These are phyloP conservation scores for Colletotrichum cereale DNA, from an alignment of 2,329 filamentous ascomycete species.

Conservation along the genomic window DNA sequence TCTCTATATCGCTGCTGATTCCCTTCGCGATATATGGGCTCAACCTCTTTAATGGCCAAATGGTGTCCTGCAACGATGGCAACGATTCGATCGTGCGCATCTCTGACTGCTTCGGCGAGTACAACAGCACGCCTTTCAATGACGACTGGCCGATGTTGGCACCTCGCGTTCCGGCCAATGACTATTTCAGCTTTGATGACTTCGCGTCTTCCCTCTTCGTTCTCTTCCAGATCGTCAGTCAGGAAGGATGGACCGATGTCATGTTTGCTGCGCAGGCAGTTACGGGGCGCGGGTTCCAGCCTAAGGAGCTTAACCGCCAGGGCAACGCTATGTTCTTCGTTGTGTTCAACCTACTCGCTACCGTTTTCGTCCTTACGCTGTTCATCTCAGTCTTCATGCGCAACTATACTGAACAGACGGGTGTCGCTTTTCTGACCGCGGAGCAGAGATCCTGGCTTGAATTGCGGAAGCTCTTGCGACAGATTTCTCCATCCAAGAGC, in stretches of 20 bases:
- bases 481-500: slow-evolving; percentile 94
- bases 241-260: slow-evolving; percentile 98
- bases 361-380: slow-evolving; percentile 95
- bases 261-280: slow-evolving; percentile 87
- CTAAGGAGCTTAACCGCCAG: slow-evolving; percentile 74
- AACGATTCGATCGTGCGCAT: slow-evolving; percentile 69
- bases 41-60: slow-evolving; percentile 89
- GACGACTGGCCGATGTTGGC: slow-evolving; percentile 83
- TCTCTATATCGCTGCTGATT: slow-evolving; percentile 92
- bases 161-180: slow-evolving; percentile 84
- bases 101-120: slow-evolving; percentile 87
- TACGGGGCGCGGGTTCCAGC: slow-evolving; percentile 81
- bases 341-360: slow-evolving; percentile 94
- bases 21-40: slow-evolving; percentile 97
- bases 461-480: slow-evolving; percentile 87
- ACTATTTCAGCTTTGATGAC: slow-evolving; percentile 92
- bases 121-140: slow-evolving; percentile 78
- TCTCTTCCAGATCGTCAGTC: slow-evolving; percentile 97
- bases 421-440: slow-evolving; percentile 93
- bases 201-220: slow-evolving; percentile 96
- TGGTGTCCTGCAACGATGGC: slow-evolving; percentile 84
- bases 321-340: slow-evolving; percentile 96
- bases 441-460: slow-evolving; percentile 98
- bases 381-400: slow-evolving; percentile 99
- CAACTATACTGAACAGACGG: slow-evolving; percentile 98